Evolutionary conservation across 2,329 filamentous ascomycete genomes (phyloP).

Genomic region (Penicillium paneum): DNA sequence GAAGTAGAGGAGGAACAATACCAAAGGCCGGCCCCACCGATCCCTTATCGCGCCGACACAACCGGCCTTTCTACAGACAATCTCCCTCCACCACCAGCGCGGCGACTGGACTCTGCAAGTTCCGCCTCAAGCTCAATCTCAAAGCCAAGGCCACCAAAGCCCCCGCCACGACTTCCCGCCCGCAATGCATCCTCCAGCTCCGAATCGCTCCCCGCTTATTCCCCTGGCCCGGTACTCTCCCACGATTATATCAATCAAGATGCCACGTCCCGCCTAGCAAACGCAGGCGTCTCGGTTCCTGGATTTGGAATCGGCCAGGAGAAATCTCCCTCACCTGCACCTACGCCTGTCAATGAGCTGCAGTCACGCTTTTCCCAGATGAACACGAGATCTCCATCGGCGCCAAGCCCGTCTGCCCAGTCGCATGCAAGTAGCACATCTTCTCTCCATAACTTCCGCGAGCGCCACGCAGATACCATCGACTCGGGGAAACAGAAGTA

Average conservation of each 20-base stretch:
- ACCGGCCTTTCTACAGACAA: slow-evolving; percentile 67
- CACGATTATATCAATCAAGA: slow-evolving; percentile 53
- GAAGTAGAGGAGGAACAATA: slow-evolving; percentile 30
- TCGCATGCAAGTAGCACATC: slow-evolving; percentile 22
- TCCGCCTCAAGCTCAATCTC: slow-evolving; percentile 26
- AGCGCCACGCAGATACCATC: slow-evolving; percentile 63
- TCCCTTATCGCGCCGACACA: slow-evolving; percentile 67
- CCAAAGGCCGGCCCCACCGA: slow-evolving; percentile 47
- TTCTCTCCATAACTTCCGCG: slow-evolving; percentile 29
- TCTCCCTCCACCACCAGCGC: slow-evolving; percentile 67
- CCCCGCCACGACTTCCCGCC: slow-evolving; percentile 70
- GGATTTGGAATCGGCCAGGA: slow-evolving; percentile 65
- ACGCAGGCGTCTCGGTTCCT: slow-evolving; percentile 74
- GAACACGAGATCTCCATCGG: slow-evolving; percentile 36
- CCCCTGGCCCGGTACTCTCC: slow-evolving; percentile 39
- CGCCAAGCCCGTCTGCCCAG: slow-evolving; percentile 30
- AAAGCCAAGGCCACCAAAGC: slow-evolving; percentile 50
- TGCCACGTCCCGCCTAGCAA: slow-evolving; percentile 64
- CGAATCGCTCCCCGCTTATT: slow-evolving; percentile 47
- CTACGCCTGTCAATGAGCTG: slow-evolving; percentile 59
- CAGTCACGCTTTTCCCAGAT: slow-evolving; percentile 64
- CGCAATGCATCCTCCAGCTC: slow-evolving; percentile 54
- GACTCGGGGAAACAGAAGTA: slow-evolving; percentile 21
- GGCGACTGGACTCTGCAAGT: slow-evolving; percentile 38
- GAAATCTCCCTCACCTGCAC: slow-evolving; percentile 24